Conservation (phyloP, 306 rosid genomes). For the Castanea mollissima region DNA sequence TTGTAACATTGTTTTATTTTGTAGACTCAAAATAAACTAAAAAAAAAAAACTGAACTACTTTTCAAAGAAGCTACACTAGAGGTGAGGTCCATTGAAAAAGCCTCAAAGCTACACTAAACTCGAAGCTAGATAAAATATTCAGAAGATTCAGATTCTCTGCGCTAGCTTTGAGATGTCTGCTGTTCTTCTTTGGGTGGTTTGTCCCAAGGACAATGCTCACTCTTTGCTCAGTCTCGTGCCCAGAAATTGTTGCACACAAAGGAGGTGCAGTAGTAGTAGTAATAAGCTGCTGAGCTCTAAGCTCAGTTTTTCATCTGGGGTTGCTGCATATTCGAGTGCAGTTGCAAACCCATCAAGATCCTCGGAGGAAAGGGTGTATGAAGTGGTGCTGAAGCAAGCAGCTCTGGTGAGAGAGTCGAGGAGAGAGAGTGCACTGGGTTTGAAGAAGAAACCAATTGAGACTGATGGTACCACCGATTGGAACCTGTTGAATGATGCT, state of each 20-base stretch:
- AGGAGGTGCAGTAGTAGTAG: constrained; percentile 10
- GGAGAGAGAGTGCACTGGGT: constrained; percentile 24
- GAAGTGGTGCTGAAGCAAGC: constrained; percentile 92
- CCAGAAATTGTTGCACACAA: constrained; percentile 30
- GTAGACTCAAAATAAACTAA: too few species aligned
- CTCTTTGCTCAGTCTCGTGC: constrained; percentile 38
- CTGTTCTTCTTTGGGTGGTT: constrained; percentile 61
- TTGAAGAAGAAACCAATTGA: constrained; percentile 33
- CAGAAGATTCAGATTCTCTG: neutral
- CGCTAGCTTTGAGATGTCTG: constrained; percentile 44
- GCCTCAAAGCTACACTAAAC: too few species aligned
- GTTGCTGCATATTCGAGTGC: constrained; percentile 50
- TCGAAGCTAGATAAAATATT: neutral
- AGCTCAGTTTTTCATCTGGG: constrained; percentile 41
- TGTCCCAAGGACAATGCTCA: constrained; percentile 54
- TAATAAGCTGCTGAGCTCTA: constrained; percentile 19
- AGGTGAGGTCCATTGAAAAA: too few species aligned
- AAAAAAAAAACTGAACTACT: too few species aligned
- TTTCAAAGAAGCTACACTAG: too few species aligned
- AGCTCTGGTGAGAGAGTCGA: constrained; percentile 57
- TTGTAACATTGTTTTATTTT: too few species aligned
- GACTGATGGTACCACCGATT: constrained; percentile 38
- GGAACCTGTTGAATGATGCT: constrained; percentile 66
- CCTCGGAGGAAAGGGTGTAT: constrained; percentile 87
- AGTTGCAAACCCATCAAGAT: constrained; percentile 54